A percentile compares a stretch with the other conserved stretches of the same genome.
These are phyloP conservation scores for Pichia cactophila DNA, from an alignment of 1,139 yeast genomes.

Conservation along the genomic window DNA sequence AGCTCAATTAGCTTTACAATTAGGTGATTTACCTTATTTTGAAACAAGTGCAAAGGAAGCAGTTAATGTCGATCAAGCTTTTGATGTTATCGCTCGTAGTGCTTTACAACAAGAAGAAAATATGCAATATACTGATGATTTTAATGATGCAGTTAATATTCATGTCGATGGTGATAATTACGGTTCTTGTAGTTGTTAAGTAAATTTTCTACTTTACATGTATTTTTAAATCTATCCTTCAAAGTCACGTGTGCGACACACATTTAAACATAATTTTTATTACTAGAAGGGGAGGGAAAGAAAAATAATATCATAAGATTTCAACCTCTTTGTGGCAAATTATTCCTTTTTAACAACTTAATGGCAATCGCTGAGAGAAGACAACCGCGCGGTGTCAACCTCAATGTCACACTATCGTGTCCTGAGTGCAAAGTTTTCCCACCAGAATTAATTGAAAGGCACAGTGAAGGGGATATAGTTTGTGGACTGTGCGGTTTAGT, in stretches of 20 bases:
- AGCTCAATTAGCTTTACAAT: slow-evolving; percentile 72
- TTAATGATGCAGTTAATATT: slow-evolving; percentile 92
- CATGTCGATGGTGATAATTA: slow-evolving; percentile 73
- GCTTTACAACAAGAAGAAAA: slow-evolving; percentile 84
- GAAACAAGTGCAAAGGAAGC: slow-evolving; percentile 94
- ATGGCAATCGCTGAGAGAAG: slow-evolving; percentile 12
- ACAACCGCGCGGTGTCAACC: slow-evolving; percentile 36
- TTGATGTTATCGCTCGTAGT: slow-evolving; percentile 91
- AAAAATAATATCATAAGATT: no score
- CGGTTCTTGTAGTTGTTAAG: slow-evolving; percentile 67
- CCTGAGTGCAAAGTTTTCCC: slow-evolving; percentile 96
- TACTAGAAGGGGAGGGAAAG: no score
- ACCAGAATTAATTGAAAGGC: slow-evolving; percentile 90
- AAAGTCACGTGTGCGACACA: background rate
- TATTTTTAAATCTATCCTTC: background rate
- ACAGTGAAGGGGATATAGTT: slow-evolving; percentile 95
- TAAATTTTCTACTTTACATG: background rate
- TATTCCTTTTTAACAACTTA: background rate
- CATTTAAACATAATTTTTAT: no score
- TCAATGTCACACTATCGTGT: slow-evolving; percentile 84
- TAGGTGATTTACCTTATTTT: slow-evolving; percentile 88
- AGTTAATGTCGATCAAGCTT: slow-evolving; percentile 89
- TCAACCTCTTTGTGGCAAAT: background rate
- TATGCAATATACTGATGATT: slow-evolving; percentile 83
- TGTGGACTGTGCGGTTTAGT: slow-evolving; percentile 97